Percentiles rank a stretch among this genome's conserved stretches.
phyloP scores from a whole-genome alignment of 2,329 filamentous ascomycete species.

The Phialophora chinensis region DNA sequence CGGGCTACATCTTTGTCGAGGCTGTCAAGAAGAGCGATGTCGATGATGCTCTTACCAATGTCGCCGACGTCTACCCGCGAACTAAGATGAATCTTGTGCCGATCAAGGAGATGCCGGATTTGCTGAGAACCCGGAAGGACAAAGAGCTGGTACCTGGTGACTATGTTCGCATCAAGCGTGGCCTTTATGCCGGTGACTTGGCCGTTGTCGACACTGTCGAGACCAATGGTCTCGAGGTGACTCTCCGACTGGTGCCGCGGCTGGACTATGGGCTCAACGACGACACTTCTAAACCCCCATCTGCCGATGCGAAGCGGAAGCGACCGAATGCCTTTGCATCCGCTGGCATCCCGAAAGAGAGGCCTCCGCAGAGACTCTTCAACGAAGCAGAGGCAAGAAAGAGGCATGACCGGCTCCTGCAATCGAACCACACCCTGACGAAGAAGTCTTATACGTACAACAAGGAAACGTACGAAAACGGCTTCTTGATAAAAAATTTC shows the following conservation, averaged over 20 bases:
- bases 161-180: slow-evolving; percentile 85
- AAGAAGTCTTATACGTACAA: slow-evolving; percentile 82
- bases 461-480: slow-evolving; percentile 87
- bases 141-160: slow-evolving; percentile 83
- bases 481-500: slow-evolving; percentile 91
- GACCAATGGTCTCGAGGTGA: slow-evolving; percentile 86
- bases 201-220: slow-evolving; percentile 92
- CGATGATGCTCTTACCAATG: slow-evolving; percentile 77
- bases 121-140: slow-evolving; percentile 88
- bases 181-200: slow-evolving; percentile 85
- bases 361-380: slow-evolving; percentile 87
- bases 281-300: slow-evolving; percentile 60
- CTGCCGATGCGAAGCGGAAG: slow-evolving; percentile 75
- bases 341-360: slow-evolving; percentile 61
- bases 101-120: slow-evolving; percentile 96
- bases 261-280: slow-evolving; percentile 91
- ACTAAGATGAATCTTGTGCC: slow-evolving; percentile 87
- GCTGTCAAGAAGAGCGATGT: slow-evolving; percentile 87
- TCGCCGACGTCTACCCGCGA: slow-evolving; percentile 88
- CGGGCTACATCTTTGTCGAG: slow-evolving; percentile 94
- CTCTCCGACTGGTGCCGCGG: slow-evolving; percentile 84
- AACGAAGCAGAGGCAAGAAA: slow-evolving; percentile 93
- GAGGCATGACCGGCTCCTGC: slow-evolving; percentile 71
- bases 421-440: slow-evolving; percentile 56
- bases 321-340: slow-evolving; percentile 60